A percentile compares a stretch with the other conserved stretches of the same genome.
Conservation (phyloP, 345 rosid species). For the Lumnitzera littorea region DNA sequence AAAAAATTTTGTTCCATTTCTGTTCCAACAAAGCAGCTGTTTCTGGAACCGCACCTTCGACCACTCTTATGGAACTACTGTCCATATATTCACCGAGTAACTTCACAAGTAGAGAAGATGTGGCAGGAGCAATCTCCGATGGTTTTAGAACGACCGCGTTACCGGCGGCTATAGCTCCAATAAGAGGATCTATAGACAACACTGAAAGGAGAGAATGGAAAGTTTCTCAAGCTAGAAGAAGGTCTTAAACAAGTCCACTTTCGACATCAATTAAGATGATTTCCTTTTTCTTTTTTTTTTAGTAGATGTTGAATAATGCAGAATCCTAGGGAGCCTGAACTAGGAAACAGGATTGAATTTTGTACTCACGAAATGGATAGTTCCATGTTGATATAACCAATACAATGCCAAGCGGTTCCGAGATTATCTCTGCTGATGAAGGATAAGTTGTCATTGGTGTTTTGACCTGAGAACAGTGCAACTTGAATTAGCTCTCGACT, state of each 20-base stretch:
- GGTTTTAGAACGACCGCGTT: slow-evolving; percentile 50
- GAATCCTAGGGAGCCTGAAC: background rate
- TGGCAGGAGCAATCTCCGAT: slow-evolving; percentile 48
- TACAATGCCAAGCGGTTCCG: slow-evolving; percentile 80
- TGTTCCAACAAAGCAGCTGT: slow-evolving; percentile 41
- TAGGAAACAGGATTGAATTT: background rate
- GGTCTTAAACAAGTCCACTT: too few species aligned
- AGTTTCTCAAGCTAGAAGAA: background rate
- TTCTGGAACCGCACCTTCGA: slow-evolving; percentile 40
- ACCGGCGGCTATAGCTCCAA: slow-evolving; percentile 60
- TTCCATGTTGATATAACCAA: slow-evolving; percentile 85
- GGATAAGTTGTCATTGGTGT: slow-evolving; percentile 65
- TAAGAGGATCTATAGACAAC: slow-evolving; percentile 69
- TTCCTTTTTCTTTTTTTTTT: too few species aligned
- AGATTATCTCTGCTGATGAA: slow-evolving; percentile 70
- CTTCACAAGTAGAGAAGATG: slow-evolving; percentile 30
- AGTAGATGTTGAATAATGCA: background rate
- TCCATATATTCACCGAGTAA: slow-evolving; percentile 34
- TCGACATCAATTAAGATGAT: too few species aligned
- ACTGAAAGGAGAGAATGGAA: slow-evolving; percentile 22
- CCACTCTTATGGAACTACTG: slow-evolving; percentile 20
- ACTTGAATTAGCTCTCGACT: too few species aligned
- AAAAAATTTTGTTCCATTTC: slow-evolving; percentile 48
- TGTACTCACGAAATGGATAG: slow-evolving; percentile 56
- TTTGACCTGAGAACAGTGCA: slow-evolving; percentile 43